Base-by-base conservation (phyloP, 768 basidiomycete genomes). In the Rubroboletus satanas region DNA sequence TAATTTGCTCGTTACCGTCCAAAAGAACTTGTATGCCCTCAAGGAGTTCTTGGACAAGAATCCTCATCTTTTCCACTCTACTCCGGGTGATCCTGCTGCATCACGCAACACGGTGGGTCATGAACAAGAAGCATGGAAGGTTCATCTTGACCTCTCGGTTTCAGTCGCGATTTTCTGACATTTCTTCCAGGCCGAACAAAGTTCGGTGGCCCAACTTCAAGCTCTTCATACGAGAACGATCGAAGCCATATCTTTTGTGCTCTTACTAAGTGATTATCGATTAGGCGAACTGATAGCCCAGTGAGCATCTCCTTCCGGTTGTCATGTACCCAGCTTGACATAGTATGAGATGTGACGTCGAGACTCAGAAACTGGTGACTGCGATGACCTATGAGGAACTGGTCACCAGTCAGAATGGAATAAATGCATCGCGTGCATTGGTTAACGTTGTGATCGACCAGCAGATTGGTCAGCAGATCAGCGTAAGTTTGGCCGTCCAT, bases 371-470 rank as follows among this genome's bases (percentile, higher is more conserved):
- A 57, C 69, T 85, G 5, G 79, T 96, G 45, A 73, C 75, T 28
- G 75, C 77, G 3, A 75, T 96, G 68, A 91, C 90, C 17, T 98
- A 90, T 62, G 88, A 93, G 66, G 89, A 88, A 31, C 77, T 99
- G 35, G 83, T 99, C 57, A 93, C 91, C 18, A 83, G 84, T 36
- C 83, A 87, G 65, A 82, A 85, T 62, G 97, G 97, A 37, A 83
- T 93, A 62, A 86, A 85, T n/a, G 83, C 87, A 23, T 96, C 97
- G 9, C 81, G 92, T 60, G 87, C 87, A 12, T 74, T 99, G 38
- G 95, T 98, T 11, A 98, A 96, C 59, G 87, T 95, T 32, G 83
- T 99, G 61, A 98, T 99, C 61, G 92, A 99, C 70, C 93, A 96
- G 67, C 97, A 99, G 69, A 98, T 98, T 61, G 91, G 91, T 21